A percentile compares a stretch with the other conserved stretches of the same genome.
Evolutionary conservation across 768 basidiomycete species (phyloP).

Genomic region (Tulasnella sp.): DNA sequence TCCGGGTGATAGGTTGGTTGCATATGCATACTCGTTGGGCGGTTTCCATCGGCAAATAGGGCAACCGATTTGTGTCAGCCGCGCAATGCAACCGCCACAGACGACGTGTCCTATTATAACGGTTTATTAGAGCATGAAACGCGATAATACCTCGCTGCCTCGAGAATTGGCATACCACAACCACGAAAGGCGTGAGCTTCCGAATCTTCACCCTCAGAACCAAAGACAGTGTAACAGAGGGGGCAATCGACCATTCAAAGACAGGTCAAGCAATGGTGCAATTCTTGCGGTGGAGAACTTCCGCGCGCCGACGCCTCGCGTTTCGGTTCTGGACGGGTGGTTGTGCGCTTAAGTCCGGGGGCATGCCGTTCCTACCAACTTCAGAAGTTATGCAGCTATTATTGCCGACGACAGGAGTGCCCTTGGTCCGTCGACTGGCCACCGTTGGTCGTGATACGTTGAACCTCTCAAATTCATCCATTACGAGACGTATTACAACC

Average conservation of each 20-base stretch:
- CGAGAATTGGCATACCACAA: background rate
- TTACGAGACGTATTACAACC: too few relatives aligned
- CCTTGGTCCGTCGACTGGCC: too few relatives aligned
- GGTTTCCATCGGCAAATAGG: background rate
- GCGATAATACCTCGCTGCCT: too few relatives aligned
- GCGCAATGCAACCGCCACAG: background rate
- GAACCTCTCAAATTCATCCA: too few relatives aligned
- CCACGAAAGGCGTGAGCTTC: background rate
- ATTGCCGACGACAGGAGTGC: too few relatives aligned
- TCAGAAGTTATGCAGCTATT: too few relatives aligned
- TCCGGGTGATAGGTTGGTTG: background rate
- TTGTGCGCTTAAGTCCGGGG: background rate
- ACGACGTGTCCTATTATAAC: background rate
- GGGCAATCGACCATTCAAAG: background rate
- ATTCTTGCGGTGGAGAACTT: background rate
- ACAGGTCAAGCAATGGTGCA: background rate
- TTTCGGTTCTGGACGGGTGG: background rate
- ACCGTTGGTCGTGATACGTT: too few relatives aligned
- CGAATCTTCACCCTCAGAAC: background rate
- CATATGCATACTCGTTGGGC: background rate
- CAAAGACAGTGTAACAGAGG: background rate
- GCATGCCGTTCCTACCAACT: background rate
- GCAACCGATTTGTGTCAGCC: background rate
- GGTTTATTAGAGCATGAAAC: background rate
- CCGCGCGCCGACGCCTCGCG: background rate